These are phyloP conservation scores for Candida glaebosa DNA, from an alignment of 805 yeast species.

Conservation along the genomic window DNA sequence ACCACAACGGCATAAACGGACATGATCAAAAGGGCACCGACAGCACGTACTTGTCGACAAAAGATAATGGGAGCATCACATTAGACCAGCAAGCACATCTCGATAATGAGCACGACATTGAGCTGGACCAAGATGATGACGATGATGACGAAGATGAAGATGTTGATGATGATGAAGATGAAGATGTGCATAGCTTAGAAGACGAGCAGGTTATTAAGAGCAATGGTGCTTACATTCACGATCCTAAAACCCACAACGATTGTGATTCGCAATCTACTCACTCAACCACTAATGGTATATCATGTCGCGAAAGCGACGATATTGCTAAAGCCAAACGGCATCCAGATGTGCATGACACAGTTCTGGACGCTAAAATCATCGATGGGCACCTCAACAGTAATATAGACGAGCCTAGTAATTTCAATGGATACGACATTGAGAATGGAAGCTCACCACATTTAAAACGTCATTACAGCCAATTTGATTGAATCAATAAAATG, in stretches of 20 bases:
- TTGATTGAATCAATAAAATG: neutral
- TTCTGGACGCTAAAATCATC: no score
- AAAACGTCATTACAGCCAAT: slow-evolving; percentile 13
- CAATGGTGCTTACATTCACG: slow-evolving; percentile 8
- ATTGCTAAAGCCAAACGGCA: no score
- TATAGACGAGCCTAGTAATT: slow-evolving; percentile 7
- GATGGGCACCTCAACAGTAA: no score
- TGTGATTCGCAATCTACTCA: no score
- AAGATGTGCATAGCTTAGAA: slow-evolving; percentile 9
- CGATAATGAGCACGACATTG: neutral
- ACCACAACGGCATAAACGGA: neutral
- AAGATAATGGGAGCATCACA: neutral
- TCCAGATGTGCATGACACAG: no score
- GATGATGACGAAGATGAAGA: slow-evolving; percentile 4
- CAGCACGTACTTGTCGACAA: no score
- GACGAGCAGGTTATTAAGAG: slow-evolving; percentile 7
- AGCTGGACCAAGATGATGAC: slow-evolving; percentile 6
- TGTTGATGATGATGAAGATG: slow-evolving; percentile 7
- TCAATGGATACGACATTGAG: slow-evolving; percentile 19
- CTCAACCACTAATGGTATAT: no score
- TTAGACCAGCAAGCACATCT: no score
- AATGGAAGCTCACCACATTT: slow-evolving; percentile 29
- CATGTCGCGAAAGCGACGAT: neutral
- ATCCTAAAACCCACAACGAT: slow-evolving; percentile 10
- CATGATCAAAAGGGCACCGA: no score